phyloP scores from a whole-genome alignment of 768 basidiomycete species.

The Mycena leptocephala region DNA sequence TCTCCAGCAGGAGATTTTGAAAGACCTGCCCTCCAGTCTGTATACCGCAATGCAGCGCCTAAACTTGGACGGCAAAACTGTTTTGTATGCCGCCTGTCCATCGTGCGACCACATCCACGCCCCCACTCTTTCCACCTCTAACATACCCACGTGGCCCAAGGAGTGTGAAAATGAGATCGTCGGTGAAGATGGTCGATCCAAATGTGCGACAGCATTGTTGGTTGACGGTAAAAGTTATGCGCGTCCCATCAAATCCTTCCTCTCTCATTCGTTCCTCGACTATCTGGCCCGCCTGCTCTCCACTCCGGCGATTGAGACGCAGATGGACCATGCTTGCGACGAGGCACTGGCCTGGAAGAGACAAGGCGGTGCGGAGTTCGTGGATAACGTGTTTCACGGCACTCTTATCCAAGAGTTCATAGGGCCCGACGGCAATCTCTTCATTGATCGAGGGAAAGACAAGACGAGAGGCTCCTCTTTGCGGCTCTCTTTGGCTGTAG shows the following conservation, averaged over 20 bases:
- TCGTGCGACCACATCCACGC: conserved; percentile 24
- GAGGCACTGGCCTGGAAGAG: too few relatives aligned
- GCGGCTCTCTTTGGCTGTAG: conserved; percentile 38
- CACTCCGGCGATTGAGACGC: too few relatives aligned
- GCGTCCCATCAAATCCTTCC: too few relatives aligned
- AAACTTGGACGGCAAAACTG: conserved; percentile 24
- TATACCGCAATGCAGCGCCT: not conserved
- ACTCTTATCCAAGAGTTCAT: not conserved
- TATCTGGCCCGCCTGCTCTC: too few relatives aligned
- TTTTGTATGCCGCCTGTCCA: conserved; percentile 23
- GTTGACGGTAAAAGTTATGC: too few relatives aligned
- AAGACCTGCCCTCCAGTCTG: too few relatives aligned
- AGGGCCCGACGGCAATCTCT: conserved; percentile 20
- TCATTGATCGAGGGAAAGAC: conserved; percentile 33
- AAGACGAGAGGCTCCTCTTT: conserved; percentile 18
- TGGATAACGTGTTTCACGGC: conserved; percentile 5
- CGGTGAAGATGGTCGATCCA: not conserved
- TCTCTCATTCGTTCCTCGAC: too few relatives aligned
- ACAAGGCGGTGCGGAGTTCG: too few relatives aligned
- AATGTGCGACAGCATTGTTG: conserved; percentile 2
- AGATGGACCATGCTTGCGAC: too few relatives aligned
- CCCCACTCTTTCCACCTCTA: conserved; percentile 4
- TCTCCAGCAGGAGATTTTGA: too few relatives aligned
- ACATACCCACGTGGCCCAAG: not conserved
- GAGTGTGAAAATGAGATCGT: conserved; percentile 6